phyloP scores from a whole-genome alignment of 495 filamentous ascomycete species.

The Glarea lozoyensis region DNA sequence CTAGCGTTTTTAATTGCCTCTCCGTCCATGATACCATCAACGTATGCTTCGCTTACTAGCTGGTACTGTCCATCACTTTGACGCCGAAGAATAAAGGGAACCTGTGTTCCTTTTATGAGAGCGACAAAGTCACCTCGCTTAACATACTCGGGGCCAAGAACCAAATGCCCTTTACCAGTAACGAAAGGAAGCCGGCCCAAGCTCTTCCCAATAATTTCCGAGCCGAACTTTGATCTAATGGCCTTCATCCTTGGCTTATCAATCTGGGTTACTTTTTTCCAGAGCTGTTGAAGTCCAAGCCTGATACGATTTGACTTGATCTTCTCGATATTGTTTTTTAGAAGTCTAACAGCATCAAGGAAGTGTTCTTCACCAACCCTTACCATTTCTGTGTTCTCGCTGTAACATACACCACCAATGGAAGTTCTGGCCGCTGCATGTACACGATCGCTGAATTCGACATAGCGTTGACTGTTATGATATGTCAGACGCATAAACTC shows the following conservation, averaged over 20 bases:
- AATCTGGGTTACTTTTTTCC: not conserved
- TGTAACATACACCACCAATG: not conserved
- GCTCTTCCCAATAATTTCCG: not conserved
- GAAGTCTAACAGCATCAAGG: not conserved
- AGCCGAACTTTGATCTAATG: not conserved
- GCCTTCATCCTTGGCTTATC: not conserved
- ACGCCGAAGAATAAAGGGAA: slow-evolving; percentile 2
- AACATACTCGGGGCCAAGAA: slow-evolving; percentile 2
- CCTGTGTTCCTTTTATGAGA: not conserved
- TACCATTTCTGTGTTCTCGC: not conserved
- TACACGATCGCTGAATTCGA: not conserved
- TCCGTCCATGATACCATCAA: slow-evolving; percentile 11
- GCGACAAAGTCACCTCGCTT: slow-evolving; percentile 3
- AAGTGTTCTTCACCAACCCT: not conserved
- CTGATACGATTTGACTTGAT: not conserved
- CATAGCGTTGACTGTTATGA: not conserved
- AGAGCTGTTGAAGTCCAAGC: not conserved
- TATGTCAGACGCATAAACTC: not conserved
- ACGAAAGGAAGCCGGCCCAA: not conserved
- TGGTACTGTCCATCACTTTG: not conserved
- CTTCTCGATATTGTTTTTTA: not conserved
- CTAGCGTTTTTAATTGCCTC: too few relatives aligned
- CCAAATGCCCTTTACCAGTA: not conserved
- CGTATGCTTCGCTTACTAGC: slow-evolving; percentile 6
- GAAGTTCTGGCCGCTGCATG: not conserved